Evolutionary conservation across 805 yeast species (phyloP), one percentile per base, ranked within the genome.

Genomic region (Priceomyces haplophilus): DNA sequence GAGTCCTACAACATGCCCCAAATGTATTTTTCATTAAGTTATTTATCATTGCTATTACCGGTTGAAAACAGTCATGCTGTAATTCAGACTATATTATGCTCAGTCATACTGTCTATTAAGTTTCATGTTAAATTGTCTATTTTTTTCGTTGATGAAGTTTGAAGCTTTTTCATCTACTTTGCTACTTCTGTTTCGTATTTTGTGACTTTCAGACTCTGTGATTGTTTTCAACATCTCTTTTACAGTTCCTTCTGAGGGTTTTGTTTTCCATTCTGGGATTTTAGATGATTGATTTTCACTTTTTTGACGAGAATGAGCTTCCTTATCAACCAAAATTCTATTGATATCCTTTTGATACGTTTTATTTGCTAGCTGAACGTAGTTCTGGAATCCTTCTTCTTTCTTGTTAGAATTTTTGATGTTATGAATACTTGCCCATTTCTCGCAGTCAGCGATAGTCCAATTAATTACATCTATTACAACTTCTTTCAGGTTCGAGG

Each of bases 71-170:
- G n/a, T n/a, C n/a, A n/a, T n/a, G n/a, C n/a, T 21, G 24, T 21
- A 21, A 21, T 6, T 21, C 24, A 21, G 24, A 21, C 8, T 7
- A 21, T 21, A 32, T 12, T 27, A 27, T 10, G 16, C 17, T 32
- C 35, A 32, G 20, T 45, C 75, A 51, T 79, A 81, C 47, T 79
- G 79, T 24, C 89, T 66, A 35, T 76, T 61, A 49, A 86, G 64
- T 54, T 86, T 85, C 56, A 75, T 77, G 62, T 85, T 86, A 62
- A 85, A 86, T 51, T 83, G 82, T 55, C 74, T 76, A 67, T 86
- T 86, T 60, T 82, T 82, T 49, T 82, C 88, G 56, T 83, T 85
- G 55, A 86, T 78, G 58, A 65, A 75, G 21, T 75, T 67, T 4
- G 65, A 67, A 15, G 56, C 69, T 3, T 57, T 65, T 3, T 58